A percentile compares a stretch with the other conserved stretches of the same genome.
phyloP scores from a whole-genome alignment of 306 rosid species.

The Elaeagnus macrophylla region DNA sequence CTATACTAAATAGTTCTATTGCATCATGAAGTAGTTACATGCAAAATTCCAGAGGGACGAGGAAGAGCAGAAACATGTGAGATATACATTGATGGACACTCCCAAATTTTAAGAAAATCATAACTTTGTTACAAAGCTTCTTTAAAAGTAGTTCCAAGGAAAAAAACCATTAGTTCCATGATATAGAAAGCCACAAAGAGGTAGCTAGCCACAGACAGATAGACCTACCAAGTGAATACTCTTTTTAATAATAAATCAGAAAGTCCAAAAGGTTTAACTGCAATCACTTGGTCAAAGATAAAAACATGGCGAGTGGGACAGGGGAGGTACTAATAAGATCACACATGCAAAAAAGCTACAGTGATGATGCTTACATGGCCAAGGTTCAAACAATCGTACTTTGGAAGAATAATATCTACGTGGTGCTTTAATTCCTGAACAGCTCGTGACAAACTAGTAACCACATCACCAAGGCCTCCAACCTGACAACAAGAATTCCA shows the following conservation, averaged over 20 bases:
- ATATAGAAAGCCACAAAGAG: background rate
- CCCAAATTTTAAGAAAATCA: too few relatives aligned
- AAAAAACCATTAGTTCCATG: too few relatives aligned
- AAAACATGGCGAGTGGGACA: background rate
- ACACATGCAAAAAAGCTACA: conserved; percentile 15
- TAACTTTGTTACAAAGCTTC: too few relatives aligned
- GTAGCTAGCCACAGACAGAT: too few relatives aligned
- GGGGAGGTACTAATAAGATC: background rate
- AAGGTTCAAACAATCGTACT: conserved; percentile 81
- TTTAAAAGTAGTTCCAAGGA: too few relatives aligned
- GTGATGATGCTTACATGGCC: conserved; percentile 62
- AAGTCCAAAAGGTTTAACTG: background rate
- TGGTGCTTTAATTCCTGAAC: conserved; percentile 71
- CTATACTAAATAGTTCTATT: too few relatives aligned
- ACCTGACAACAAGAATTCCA: conserved; percentile 40
- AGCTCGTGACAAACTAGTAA: conserved; percentile 79
- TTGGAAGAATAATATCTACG: conserved; percentile 73
- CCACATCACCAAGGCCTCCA: conserved; percentile 96
- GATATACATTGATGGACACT: too few relatives aligned
- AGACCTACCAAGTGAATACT: too few relatives aligned
- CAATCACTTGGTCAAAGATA: background rate
- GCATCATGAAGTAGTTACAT: too few relatives aligned
- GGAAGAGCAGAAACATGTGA: too few relatives aligned
- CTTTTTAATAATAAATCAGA: background rate
- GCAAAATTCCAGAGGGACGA: too few relatives aligned